Evolutionary conservation across 306 rosid species (phyloP).

Genomic region (Heteromeles arbutifolia): DNA sequence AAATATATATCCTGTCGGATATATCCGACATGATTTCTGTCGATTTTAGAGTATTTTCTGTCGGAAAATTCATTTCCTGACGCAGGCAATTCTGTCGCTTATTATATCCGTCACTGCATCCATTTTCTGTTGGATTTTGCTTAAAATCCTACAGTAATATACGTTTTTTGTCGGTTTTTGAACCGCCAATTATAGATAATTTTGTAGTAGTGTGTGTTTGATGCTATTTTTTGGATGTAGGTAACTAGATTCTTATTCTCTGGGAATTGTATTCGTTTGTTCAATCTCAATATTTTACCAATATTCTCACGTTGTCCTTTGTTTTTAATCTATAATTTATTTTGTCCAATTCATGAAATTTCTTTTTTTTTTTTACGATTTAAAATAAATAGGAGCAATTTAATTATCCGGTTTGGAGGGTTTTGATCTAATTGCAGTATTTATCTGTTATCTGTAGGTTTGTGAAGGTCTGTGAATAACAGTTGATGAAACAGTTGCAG

Average conservation of each 20-base stretch:
- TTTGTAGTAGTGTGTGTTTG: too few species aligned
- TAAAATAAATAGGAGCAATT: neutral
- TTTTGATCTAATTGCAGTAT: neutral
- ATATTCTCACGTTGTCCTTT: neutral
- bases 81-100: too few species aligned
- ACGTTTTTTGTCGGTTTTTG: too few species aligned
- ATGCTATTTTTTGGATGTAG: neutral
- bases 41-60: too few species aligned
- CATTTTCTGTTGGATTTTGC: too few species aligned
- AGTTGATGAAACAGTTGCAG: constrained; percentile 22
- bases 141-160: too few species aligned
- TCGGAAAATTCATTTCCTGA: too few species aligned
- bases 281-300: neutral
- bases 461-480: constrained; percentile 14
- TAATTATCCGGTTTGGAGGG: neutral
- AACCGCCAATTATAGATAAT: too few species aligned
- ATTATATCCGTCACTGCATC: too few species aligned
- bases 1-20: too few species aligned
- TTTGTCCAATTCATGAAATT: neutral
- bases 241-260: neutral
- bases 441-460: neutral
- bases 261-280: neutral
- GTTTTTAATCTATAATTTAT: neutral
- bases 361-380: neutral
- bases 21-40: too few species aligned